Evolutionary conservation across 139 green algal species (phyloP).

Genomic region (Chlorella ohadii): DNA sequence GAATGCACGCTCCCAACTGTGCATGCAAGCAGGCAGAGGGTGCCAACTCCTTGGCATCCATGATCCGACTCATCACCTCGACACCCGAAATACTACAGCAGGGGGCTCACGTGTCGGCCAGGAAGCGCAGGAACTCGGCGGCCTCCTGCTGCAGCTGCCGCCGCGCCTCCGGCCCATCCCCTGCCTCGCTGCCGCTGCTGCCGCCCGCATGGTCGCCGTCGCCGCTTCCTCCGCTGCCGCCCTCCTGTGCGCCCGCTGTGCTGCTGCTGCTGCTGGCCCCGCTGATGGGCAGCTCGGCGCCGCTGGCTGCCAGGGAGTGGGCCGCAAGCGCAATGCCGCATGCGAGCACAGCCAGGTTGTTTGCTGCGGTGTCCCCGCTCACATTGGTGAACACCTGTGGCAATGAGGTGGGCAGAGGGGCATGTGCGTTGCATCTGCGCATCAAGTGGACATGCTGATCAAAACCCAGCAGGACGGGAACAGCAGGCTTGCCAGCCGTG

Average conservation of each 20-base stretch:
- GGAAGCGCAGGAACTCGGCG: neutral
- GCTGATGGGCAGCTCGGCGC: neutral
- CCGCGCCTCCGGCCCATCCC: neutral
- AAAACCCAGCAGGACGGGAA: too few relatives aligned
- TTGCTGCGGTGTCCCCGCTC: neutral
- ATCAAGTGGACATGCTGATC: too few relatives aligned
- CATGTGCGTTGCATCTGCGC: too few relatives aligned
- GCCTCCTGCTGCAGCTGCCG: constrained; percentile 1
- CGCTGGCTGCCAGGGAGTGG: neutral
- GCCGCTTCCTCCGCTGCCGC: too few relatives aligned
- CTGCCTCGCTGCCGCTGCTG: too few relatives aligned
- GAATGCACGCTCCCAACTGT: too few relatives aligned
- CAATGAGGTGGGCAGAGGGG: too few relatives aligned
- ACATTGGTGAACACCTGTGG: constrained; percentile 32
- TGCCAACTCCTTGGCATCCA: neutral
- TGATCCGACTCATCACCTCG: too few relatives aligned
- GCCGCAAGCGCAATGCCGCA: constrained; percentile 13
- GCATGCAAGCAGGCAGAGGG: too few relatives aligned
- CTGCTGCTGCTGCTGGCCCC: neutral
- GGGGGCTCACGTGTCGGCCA: constrained; percentile 16
- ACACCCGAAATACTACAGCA: too few relatives aligned
- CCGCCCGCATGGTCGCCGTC: neutral
- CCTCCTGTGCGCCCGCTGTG: neutral
- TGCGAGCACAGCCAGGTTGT: constrained; percentile 33
- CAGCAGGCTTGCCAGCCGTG: too few relatives aligned